Evolutionary conservation across 192 early-diverging fungal species (phyloP).

Genomic region (Rhizophagus clarus): DNA sequence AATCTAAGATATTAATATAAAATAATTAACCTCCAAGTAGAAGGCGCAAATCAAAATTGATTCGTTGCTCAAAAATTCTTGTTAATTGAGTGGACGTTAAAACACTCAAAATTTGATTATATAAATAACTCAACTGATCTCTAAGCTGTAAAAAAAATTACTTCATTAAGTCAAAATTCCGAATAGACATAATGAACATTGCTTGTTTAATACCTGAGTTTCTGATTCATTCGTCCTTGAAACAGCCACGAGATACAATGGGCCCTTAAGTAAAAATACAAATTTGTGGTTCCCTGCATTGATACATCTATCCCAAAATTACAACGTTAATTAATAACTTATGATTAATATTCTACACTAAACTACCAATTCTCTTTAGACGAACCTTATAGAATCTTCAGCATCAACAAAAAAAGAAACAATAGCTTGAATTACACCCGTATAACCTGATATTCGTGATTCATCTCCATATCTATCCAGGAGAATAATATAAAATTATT

Average conservation of each 20-base stretch:
- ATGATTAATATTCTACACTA: slow-evolving; percentile 14
- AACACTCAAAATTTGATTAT: slow-evolving; percentile 85
- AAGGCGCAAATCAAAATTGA: slow-evolving; percentile 86
- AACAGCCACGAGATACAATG: slow-evolving; percentile 85
- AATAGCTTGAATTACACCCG: slow-evolving; percentile 90
- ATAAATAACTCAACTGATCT: slow-evolving; percentile 75
- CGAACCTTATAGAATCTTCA: slow-evolving; percentile 73
- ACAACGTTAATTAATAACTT: neutral
- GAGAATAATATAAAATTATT: neutral
- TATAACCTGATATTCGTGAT: slow-evolving; percentile 78
- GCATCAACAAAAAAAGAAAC: slow-evolving; percentile 82
- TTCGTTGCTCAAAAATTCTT: slow-evolving; percentile 81
- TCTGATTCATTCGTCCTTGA: slow-evolving; percentile 80
- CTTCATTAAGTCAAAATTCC: slow-evolving; percentile 4
- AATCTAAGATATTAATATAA: neutral
- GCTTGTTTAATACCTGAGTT: slow-evolving; percentile 47
- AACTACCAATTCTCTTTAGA: neutral
- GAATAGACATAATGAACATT: neutral
- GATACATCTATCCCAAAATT: slow-evolving; percentile 52
- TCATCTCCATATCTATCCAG: slow-evolving; percentile 81
- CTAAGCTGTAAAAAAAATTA: slow-evolving; percentile 56
- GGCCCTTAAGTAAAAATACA: slow-evolving; percentile 80
- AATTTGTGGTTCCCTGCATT: slow-evolving; percentile 73
- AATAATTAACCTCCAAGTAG: slow-evolving; percentile 65
- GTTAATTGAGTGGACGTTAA: slow-evolving; percentile 80